Percentiles rank a stretch among this genome's conserved stretches.
Evolutionary conservation across 106 monocot species (phyloP).

Genomic region (Dendrobium huoshanense): DNA sequence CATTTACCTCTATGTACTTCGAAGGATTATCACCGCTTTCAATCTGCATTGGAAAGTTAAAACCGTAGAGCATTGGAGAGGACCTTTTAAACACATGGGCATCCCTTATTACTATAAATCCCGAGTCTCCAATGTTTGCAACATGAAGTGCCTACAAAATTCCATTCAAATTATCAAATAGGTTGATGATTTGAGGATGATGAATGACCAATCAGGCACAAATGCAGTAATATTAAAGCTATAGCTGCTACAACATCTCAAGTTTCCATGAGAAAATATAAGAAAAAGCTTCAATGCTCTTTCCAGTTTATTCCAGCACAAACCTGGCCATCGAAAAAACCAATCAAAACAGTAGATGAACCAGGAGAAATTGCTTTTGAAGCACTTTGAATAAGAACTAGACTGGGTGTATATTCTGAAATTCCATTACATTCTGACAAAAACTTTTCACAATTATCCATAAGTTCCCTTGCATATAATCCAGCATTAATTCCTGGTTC

Average conservation of each 20-base stretch:
- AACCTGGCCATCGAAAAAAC: conserved; percentile 83
- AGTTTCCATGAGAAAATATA: no score
- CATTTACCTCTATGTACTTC: conserved; percentile 51
- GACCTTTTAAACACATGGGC: conserved; percentile 55
- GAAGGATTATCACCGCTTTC: conserved; percentile 78
- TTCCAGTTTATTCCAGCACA: background rate
- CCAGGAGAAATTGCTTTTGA: conserved; percentile 61
- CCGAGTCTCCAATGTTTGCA: conserved; percentile 92
- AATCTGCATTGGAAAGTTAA: conserved; percentile 95
- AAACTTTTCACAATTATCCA: conserved; percentile 66
- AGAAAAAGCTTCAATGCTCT: background rate
- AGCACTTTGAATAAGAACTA: conserved; percentile 59
- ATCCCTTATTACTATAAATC: conserved; percentile 75
- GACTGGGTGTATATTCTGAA: conserved; percentile 33
- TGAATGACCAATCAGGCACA: no score
- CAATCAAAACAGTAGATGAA: conserved; percentile 84
- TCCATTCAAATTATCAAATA: background rate
- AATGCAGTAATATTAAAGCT: no score
- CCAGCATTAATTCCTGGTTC: conserved; percentile 89
- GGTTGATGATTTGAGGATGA: no score
- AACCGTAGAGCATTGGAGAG: conserved; percentile 87
- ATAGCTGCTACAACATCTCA: no score
- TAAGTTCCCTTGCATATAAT: conserved; percentile 83
- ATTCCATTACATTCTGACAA: conserved; percentile 31
- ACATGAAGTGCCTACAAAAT: conserved; percentile 61